These are phyloP conservation scores for Ogataea wickerhamii DNA, from an alignment of 805 yeast genomes.

Conservation along the genomic window DNA sequence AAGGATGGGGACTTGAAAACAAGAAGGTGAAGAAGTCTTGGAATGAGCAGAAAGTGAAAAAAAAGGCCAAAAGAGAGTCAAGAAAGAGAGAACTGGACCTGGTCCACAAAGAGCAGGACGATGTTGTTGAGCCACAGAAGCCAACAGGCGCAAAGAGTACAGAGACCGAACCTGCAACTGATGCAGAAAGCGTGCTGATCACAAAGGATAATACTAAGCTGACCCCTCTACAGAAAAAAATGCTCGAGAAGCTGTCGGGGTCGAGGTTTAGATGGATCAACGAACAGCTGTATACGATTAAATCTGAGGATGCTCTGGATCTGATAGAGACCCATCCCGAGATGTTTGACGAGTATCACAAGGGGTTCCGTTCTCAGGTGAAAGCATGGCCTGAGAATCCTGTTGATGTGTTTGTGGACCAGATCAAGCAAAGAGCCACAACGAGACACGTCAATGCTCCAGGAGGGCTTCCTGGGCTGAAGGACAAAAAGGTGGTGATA, in stretches of 20 bases:
- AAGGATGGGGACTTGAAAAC: constrained; percentile 72
- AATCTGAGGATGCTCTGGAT: constrained; percentile 71
- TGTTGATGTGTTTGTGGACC: constrained; percentile 80
- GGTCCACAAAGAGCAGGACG: constrained; percentile 5
- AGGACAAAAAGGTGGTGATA: constrained; percentile 60
- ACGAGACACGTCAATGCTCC: constrained; percentile 82
- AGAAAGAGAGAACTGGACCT: constrained; percentile 7
- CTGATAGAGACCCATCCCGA: constrained; percentile 79
- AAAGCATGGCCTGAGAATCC: constrained; percentile 99
- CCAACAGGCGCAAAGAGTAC: neutral
- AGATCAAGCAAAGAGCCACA: constrained; percentile 54
- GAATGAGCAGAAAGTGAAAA: constrained; percentile 22
- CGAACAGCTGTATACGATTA: constrained; percentile 88
- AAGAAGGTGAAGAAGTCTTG: constrained; percentile 49
- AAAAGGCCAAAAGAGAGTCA: constrained; percentile 15
- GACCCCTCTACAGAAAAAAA: constrained; percentile 88
- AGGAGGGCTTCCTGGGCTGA: constrained; percentile 85
- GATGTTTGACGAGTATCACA: constrained; percentile 90
- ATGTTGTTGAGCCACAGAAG: constrained; percentile 2
- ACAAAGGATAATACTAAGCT: constrained; percentile 35
- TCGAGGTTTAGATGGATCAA: constrained; percentile 98
- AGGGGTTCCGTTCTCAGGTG: constrained; percentile 92
- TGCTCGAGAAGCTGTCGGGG: constrained; percentile 93
- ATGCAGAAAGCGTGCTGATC: neutral
- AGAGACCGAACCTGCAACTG: neutral